Base-by-base conservation (phyloP, 305 asterid genomes). In the Striga hermonthica region DNA sequence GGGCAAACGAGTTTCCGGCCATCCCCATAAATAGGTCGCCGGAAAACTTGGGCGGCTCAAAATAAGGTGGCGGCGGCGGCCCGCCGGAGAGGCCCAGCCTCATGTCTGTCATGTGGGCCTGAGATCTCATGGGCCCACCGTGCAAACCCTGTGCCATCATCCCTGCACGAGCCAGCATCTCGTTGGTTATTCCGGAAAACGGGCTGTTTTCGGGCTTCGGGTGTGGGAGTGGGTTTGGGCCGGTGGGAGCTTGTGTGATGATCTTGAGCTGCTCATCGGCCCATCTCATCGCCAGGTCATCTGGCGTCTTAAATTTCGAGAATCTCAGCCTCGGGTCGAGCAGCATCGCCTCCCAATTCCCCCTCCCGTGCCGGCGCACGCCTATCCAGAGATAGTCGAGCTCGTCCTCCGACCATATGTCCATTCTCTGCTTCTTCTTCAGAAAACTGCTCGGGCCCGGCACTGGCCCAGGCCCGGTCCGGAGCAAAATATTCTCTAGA, bases 301-400 rank as follows among this genome's bases (percentile, higher is more conserved):
- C 85, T 0, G 86, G 72, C 5, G 89, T 85, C 79, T 75, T 90
- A 75, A 75, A 83, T 70, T 86, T 86, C 0, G 95, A 86, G 73
- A 93, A 93, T 76, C 80, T 86, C 59, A 90, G 70, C 84, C 89
- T 82, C 8, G 91, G 83, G 77, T 93, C 97, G 76, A 49, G 81
- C 65, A 93, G 73, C 92, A 93, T 93, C 38, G 86, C 79, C 66
- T 86, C 90, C 97, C 99, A 93, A 47, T 83, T 85, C 16, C 95
- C 92, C 73, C 81, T 80, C 39, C 97, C 97, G 61, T 93, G 85
- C 60, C 95, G 85, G 40, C 96, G 96, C 47, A 93, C 85, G 11
- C 97, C 99, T 72, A 90, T 78, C 97, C 97, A 90, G 36, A 90
- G 91, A 70, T 79, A 80, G 76, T 93, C 96, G 53, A 93, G 95